These are phyloP conservation scores for Cytospora paraplurivora DNA, from an alignment of 2,329 filamentous ascomycete species.

Conservation along the genomic window DNA sequence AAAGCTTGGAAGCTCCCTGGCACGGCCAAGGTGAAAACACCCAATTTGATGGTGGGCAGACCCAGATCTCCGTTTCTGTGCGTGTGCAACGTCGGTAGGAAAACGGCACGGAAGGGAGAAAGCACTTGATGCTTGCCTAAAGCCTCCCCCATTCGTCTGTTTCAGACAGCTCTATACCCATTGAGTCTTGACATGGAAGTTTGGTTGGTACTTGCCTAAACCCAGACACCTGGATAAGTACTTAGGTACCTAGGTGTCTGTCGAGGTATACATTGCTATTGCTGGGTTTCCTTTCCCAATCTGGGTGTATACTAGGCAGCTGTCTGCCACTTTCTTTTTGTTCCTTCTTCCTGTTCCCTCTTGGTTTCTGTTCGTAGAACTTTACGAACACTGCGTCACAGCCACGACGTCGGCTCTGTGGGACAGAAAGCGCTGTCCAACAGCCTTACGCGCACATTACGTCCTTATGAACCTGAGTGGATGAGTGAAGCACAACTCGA, in stretches of 20 bases:
- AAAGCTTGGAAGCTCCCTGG: conserved; percentile 7
- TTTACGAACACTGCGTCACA: not conserved
- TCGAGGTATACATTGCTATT: not conserved
- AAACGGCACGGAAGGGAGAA: not conserved
- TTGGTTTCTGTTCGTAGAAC: no score
- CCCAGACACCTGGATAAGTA: not conserved
- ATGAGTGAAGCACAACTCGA: not conserved
- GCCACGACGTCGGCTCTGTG: not conserved
- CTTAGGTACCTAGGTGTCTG: not conserved
- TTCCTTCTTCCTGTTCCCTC: not conserved
- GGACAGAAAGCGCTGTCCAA: not conserved
- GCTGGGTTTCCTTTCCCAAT: not conserved
- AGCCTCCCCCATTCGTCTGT: conserved; percentile 5
- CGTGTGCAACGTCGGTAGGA: conserved; percentile 1
- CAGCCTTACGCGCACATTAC: not conserved
- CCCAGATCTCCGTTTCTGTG: not conserved
- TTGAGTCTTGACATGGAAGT: not conserved
- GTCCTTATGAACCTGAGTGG: not conserved
- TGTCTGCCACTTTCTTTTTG: not conserved
- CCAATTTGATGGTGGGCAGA: not conserved
- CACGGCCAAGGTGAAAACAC: not conserved
- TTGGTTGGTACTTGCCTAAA: not conserved
- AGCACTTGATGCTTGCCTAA: not conserved
- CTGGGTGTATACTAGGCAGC: not conserved
- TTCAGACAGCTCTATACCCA: conserved; percentile 11